A percentile compares a stretch with the other conserved stretches of the same genome.
Conservation (phyloP, 2,329 filamentous ascomycete species). For the Rachicladosporium sp. region DNA sequence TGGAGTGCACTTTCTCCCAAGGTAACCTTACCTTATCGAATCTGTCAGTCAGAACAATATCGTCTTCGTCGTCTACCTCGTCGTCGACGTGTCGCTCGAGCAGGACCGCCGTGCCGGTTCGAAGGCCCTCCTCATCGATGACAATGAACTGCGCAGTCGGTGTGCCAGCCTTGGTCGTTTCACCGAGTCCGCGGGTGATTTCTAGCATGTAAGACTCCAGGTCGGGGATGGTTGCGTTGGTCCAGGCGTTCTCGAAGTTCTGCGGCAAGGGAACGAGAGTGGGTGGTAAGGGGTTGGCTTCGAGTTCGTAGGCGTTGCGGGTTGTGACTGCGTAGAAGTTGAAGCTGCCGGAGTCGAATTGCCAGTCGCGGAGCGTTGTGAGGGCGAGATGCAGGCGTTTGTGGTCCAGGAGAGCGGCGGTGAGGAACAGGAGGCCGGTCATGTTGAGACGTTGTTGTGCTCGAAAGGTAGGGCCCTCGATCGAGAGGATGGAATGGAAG, state of each 20-base stretch:
- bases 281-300: background rate
- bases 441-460: background rate
- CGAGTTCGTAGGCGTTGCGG: constrained; percentile 5
- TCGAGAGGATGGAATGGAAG: background rate
- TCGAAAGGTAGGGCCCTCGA: background rate
- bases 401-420: constrained; percentile 6
- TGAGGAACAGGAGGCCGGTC: constrained; percentile 10
- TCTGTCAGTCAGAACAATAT: background rate
- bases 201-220: constrained; percentile 8
- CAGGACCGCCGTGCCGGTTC: background rate
- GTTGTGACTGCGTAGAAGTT: constrained; percentile 6
- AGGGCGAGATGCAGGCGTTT: constrained; percentile 9
- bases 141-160: constrained; percentile 3
- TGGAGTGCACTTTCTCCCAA: constrained; percentile 6
- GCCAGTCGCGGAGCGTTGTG: constrained; percentile 8
- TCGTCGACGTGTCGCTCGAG: background rate
- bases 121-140: constrained; percentile 7
- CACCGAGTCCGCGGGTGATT: background rate
- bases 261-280: background rate
- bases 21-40: constrained; percentile 8
- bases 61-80: background rate
- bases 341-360: constrained; percentile 1
- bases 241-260: constrained; percentile 6
- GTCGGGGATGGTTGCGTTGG: constrained; percentile 5
- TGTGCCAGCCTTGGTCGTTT: background rate